Conservation (phyloP, 176 grass and related monocot genomes). For the Ensete ventricosum region DNA sequence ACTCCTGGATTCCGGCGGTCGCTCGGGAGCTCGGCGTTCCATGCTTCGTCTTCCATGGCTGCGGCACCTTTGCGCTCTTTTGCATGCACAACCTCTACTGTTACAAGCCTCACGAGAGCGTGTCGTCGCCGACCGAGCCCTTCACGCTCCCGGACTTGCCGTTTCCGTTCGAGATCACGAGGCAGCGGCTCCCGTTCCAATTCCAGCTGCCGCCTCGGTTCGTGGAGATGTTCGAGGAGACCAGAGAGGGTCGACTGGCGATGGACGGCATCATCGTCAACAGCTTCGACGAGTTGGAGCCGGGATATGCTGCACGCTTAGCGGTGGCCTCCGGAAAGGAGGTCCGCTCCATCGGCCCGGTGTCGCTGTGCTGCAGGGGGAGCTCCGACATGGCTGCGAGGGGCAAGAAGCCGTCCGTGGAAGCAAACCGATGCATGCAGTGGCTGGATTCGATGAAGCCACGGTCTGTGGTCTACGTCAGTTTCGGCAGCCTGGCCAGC, state of each 20-base stretch:
- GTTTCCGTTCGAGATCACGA: slow-evolving; percentile 33
- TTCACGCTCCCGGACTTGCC: slow-evolving; percentile 33
- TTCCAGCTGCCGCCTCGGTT: slow-evolving; percentile 13
- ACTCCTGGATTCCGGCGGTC: slow-evolving; percentile 32
- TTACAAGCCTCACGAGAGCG: slow-evolving; percentile 26
- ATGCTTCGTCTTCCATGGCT: slow-evolving; percentile 69
- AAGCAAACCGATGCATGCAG: slow-evolving; percentile 28
- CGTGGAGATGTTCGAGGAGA: neutral
- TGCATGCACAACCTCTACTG: slow-evolving; percentile 45
- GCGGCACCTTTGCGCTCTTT: slow-evolving; percentile 36
- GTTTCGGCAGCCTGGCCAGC: slow-evolving; percentile 46
- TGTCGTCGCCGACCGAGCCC: slow-evolving; percentile 19
- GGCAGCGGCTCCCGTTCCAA: slow-evolving; percentile 28
- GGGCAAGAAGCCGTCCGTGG: slow-evolving; percentile 22
- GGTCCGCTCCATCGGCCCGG: slow-evolving; percentile 41
- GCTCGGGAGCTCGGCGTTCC: slow-evolving; percentile 38
- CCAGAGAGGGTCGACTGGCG: slow-evolving; percentile 30
- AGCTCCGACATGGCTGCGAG: slow-evolving; percentile 9
- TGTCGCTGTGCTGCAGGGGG: slow-evolving; percentile 26
- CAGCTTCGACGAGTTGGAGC: slow-evolving; percentile 74
- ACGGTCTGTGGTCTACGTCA: slow-evolving; percentile 58
- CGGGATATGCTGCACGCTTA: slow-evolving; percentile 29
- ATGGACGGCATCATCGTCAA: slow-evolving; percentile 52
- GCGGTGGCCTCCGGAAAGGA: slow-evolving; percentile 18
- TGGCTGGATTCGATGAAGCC: slow-evolving; percentile 47